Conservation (phyloP, 2,329 filamentous ascomycete genomes). For the Aureobasidium sp. region DNA sequence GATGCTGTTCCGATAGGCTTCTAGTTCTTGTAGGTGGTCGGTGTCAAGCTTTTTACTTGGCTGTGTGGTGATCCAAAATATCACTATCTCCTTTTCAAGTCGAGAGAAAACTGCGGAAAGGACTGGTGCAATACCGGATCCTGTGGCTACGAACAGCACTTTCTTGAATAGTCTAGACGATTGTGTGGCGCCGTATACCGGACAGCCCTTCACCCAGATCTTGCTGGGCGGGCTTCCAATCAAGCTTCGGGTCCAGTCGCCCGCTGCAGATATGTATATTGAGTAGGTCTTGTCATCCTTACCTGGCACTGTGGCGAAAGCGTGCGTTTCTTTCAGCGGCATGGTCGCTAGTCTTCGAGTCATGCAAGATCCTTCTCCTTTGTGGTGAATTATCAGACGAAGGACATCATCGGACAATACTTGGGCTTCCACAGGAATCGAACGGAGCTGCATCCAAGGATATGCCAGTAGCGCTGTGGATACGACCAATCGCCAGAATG, state of each 20-base stretch:
- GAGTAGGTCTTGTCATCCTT: constrained; percentile 51
- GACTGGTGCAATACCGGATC: not conserved
- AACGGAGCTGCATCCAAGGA: constrained; percentile 64
- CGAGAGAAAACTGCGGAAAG: not conserved
- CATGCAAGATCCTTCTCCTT: constrained; percentile 12
- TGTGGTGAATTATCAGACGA: constrained; percentile 45
- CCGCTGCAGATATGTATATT: constrained; percentile 60
- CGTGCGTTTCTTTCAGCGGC: constrained; percentile 63
- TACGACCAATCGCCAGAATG: constrained; percentile 59
- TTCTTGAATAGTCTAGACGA: not conserved
- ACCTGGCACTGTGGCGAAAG: constrained; percentile 64
- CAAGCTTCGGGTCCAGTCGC: constrained; percentile 61
- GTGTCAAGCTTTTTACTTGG: no score
- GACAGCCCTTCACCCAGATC: constrained; percentile 61
- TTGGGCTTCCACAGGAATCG: constrained; percentile 48
- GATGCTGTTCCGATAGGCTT: no score
- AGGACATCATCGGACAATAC: constrained; percentile 66
- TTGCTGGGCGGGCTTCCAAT: constrained; percentile 53
- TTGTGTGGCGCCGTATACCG: not conserved
- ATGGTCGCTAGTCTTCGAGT: constrained; percentile 49
- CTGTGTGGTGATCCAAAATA: no score
- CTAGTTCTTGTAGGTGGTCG: no score
- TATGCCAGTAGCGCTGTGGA: constrained; percentile 58
- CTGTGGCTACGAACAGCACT: not conserved
- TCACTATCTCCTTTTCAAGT: no score